Conservation (phyloP, 2,329 filamentous ascomycete genomes). For the Eurotiales sp. region DNA sequence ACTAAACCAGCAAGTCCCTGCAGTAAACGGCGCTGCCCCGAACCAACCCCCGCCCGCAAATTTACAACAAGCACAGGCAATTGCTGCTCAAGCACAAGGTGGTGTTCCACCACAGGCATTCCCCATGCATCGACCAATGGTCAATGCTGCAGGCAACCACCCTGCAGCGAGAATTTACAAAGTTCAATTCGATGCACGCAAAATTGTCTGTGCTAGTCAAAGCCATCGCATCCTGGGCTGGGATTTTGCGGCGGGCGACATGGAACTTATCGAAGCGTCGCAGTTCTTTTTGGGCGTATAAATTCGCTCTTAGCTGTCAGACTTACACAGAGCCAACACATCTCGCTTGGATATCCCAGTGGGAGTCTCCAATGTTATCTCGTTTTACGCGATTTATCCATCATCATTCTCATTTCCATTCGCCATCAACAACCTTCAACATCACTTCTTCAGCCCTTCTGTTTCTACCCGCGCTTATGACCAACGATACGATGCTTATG, state of each 20-base stretch:
- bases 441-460: background rate
- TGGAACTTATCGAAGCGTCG: slow-evolving; percentile 71
- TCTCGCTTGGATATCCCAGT: too few species aligned
- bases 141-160: slow-evolving; percentile 15
- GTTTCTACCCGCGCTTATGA: background rate
- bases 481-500: background rate
- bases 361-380: background rate
- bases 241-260: slow-evolving; percentile 91
- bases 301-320: too few species aligned
- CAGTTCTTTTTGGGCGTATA: slow-evolving; percentile 64
- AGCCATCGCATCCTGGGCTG: slow-evolving; percentile 89
- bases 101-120: background rate
- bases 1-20: slow-evolving; percentile 10
- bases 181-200: slow-evolving; percentile 87
- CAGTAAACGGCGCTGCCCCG: slow-evolving; percentile 6
- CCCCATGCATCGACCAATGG: slow-evolving; percentile 2
- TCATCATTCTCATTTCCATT: background rate
- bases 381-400: background rate
- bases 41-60: slow-evolving; percentile 12
- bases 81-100: slow-evolving; percentile 7
- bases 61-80: slow-evolving; percentile 6
- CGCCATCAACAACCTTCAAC: background rate
- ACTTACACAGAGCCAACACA: background rate
- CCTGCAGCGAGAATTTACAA: slow-evolving; percentile 76
- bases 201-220: slow-evolving; percentile 93